Conservation (phyloP, 805 yeast genomes). For the Wickerhamomyces hampshirensis region DNA sequence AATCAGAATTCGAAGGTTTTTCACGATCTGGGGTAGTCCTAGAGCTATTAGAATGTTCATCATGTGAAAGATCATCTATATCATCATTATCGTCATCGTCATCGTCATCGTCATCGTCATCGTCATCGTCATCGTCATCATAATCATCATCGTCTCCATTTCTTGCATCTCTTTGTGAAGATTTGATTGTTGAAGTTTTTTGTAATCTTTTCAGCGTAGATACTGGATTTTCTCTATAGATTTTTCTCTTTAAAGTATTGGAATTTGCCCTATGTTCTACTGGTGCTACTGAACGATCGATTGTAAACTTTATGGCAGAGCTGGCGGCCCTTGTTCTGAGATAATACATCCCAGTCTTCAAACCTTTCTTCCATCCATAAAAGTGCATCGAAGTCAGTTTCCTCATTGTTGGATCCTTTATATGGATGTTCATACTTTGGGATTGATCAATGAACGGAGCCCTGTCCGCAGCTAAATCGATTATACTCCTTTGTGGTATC, state of each 20-base stretch:
- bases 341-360: constrained; percentile 98
- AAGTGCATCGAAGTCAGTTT: constrained; percentile 97
- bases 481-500: constrained; percentile 76
- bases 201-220: constrained; percentile 2
- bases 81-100: too few relatives aligned
- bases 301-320: constrained; percentile 90
- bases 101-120: too few relatives aligned
- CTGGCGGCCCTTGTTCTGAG: constrained; percentile 96
- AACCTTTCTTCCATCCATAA: constrained; percentile 97
- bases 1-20: background rate
- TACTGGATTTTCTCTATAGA: constrained; percentile 5
- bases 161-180: constrained; percentile 1
- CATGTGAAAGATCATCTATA: too few relatives aligned
- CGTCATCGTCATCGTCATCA: too few relatives aligned
- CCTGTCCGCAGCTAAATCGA: constrained; percentile 75
- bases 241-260: constrained; percentile 5
- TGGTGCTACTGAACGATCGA: constrained; percentile 44
- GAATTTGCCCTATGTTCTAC: constrained; percentile 2
- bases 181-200: constrained; percentile 1
- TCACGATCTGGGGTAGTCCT: too few relatives aligned
- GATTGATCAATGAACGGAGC: constrained; percentile 92
- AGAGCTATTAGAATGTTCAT: too few relatives aligned
- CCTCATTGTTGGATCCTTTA: constrained; percentile 91
- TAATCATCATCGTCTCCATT: too few relatives aligned
- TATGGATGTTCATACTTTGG: constrained; percentile 85